These are phyloP conservation scores for Daldinia decipiens DNA, from an alignment of 495 filamentous ascomycete species.

Conservation along the genomic window DNA sequence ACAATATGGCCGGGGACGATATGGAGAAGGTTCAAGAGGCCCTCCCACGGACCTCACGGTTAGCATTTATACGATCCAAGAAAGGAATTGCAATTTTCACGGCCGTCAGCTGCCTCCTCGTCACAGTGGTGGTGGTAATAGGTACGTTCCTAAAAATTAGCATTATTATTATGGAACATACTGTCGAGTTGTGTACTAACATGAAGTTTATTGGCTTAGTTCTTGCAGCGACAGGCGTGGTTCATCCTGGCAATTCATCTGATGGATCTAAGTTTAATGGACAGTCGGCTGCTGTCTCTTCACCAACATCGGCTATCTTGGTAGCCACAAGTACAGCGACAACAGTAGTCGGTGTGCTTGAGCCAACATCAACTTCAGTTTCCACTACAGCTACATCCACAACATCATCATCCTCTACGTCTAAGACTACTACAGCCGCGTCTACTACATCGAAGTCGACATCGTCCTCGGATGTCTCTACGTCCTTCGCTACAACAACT, in stretches of 20 bases:
- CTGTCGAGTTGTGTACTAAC: slow-evolving; percentile 7
- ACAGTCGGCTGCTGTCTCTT: slow-evolving; percentile 5
- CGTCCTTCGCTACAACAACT: slow-evolving; percentile 11
- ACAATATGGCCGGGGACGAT: slow-evolving; percentile 15
- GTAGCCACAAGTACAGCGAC: slow-evolving; percentile 11
- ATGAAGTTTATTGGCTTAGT: not conserved
- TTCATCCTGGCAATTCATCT: slow-evolving; percentile 23
- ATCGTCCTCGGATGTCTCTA: not conserved
- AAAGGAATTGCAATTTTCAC: slow-evolving; percentile 26
- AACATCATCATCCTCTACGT: too few relatives aligned
- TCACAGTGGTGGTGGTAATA: slow-evolving; percentile 27
- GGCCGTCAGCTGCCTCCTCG: slow-evolving; percentile 1
- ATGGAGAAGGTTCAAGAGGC: slow-evolving; percentile 27
- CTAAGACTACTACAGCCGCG: too few relatives aligned
- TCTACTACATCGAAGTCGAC: slow-evolving; percentile 3
- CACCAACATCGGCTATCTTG: slow-evolving; percentile 10
- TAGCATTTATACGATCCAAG: slow-evolving; percentile 25
- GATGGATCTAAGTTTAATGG: slow-evolving; percentile 12
- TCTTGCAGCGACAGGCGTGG: slow-evolving; percentile 29
- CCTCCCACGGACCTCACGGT: slow-evolving; percentile 7
- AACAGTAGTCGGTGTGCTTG: slow-evolving; percentile 1
- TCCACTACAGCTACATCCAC: slow-evolving; percentile 6
- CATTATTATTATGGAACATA: not conserved
- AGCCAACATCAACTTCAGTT: not conserved
- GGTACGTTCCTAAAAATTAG: slow-evolving; percentile 16